Evolutionary conservation across 2,329 filamentous ascomycete species (phyloP), one percentile per base, ranked within the genome.

Genomic region (Fusarium virguliforme): DNA sequence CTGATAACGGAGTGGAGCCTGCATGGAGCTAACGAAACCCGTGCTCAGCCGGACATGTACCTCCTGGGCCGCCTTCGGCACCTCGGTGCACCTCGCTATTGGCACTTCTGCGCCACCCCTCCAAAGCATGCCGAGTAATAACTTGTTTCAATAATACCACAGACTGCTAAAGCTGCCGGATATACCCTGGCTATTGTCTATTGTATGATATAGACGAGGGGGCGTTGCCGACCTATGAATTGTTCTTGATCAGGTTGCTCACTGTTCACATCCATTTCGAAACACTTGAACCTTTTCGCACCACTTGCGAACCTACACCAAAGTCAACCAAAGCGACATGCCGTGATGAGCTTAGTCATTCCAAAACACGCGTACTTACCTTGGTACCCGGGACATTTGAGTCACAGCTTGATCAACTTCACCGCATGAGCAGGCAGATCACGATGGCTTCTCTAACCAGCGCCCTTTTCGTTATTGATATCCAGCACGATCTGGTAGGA

Each of bases 111-210:
- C 40, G 46, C 30, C 58, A 46, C 59, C 50, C 30, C 48, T 32
- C 54, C 58, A 63, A 63, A 66, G 65, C 58, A 65, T 66, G 56
- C 62, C 68, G 48, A 60, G 43, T 60, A 46, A 65, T 60, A 46
- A 65, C 69, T 63, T 60, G 68, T 51, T 72, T 59, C 60, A 55
- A 53, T 63, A 67, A 74, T 75, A 70, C 64, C 64, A 68, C 55
- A 68, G 64, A 38, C 59, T 41, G 30, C 55, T 18, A 10, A 64
- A 55, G 15, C 26, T 18, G 43, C 65, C 54, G 10, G 32, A 18
- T 50, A 18, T 51, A 13, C 24, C 41, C 67, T 60, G 37, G 38
- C 54, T 67, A 67, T 63, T 26, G 41, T 61, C 35, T 68, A 64
- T 68, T 68, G 51, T 68, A 68, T 64, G 64, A 40, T 61, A 64